Base-by-base conservation (phyloP, 257 asterid genomes). In the Asclepias syriaca region DNA sequence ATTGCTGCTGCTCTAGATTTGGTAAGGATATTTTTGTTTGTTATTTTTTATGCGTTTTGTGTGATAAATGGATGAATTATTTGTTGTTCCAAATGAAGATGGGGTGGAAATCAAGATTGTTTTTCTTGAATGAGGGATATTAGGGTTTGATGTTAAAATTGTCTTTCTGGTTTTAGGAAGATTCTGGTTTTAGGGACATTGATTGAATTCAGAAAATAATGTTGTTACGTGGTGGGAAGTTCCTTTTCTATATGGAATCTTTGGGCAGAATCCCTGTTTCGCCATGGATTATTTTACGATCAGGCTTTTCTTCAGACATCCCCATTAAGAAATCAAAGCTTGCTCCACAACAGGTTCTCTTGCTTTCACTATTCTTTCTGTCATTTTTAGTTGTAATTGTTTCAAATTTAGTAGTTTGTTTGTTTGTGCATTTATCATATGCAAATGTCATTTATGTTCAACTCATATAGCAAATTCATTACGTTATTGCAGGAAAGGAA, bases 321-420 rank as follows among this genome's bases (percentile, higher is more conserved):
- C 70, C 87, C 24, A 51, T 34, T 80, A 81, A 70, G 87, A 86
- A 80, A 81, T 45, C 75, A 49, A 89, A 87, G 81, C 59, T 81
- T 77, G 95, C 96, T 56, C 97, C 98, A 12, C 79, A 87, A 11
- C 97, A 93, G 96, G 98, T 89, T 22, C 45, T 74, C 61, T 40
- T 45, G 39, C 11, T 56, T 71, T 53, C 32, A 12, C 18, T 16
- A 21, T 21, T 59, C 65, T 40, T 57, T 11, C 58, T 75, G 53
- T 48, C 10, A 48, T 10, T 2, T 0, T 24, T 59, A 24, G 18
- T 32, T 59, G 8, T 59, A 27, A 5, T 27, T 59, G 3, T 12
- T 14, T 4, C 45, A 60, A 61, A 34, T 61, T 18, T 61, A 15
- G 12, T 61, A 34, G 46, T 15, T 61, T 18, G 12, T 32, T 57